These are phyloP conservation scores for Monosporascus sp. DNA, from an alignment of 2,329 filamentous ascomycete genomes.

Conservation along the genomic window DNA sequence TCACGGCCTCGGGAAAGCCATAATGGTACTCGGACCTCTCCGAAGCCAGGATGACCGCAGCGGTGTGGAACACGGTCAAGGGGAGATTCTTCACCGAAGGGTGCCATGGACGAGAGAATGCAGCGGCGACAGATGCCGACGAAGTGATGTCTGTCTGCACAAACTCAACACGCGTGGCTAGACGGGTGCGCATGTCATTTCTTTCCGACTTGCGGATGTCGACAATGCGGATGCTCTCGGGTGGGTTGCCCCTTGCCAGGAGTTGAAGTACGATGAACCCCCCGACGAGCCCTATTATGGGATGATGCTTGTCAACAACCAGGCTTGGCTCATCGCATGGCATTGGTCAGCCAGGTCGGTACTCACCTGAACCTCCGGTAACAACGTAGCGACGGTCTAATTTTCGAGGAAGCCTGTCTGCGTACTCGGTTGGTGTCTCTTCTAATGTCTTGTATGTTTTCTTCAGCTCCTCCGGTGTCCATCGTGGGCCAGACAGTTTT, in stretches of 20 bases:
- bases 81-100: constrained; percentile 34
- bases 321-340: not conserved
- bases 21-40: constrained; percentile 43
- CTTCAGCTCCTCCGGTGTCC: constrained; percentile 31
- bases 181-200: constrained; percentile 33
- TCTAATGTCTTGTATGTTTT: constrained; percentile 29
- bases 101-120: constrained; percentile 45
- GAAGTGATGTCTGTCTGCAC: constrained; percentile 46
- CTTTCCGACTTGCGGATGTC: constrained; percentile 42
- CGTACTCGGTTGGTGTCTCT: constrained; percentile 32
- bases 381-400: constrained; percentile 38
- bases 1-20: constrained; percentile 39
- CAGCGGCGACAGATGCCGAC: constrained; percentile 32
- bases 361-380: constrained; percentile 41
- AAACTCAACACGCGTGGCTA: constrained; percentile 33
- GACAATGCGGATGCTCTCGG: constrained; percentile 46
- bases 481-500: constrained; percentile 26
- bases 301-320: not conserved
- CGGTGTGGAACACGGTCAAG: constrained; percentile 53
- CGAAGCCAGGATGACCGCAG: constrained; percentile 45
- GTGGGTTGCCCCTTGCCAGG: constrained; percentile 44
- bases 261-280: constrained; percentile 49
- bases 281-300: constrained; percentile 44
- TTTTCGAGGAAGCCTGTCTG: constrained; percentile 31
- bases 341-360: not conserved